Percentiles rank a stretch among this genome's conserved stretches.
phyloP scores from a whole-genome alignment of 2,329 filamentous ascomycete species.

The Penicillium olsonii region DNA sequence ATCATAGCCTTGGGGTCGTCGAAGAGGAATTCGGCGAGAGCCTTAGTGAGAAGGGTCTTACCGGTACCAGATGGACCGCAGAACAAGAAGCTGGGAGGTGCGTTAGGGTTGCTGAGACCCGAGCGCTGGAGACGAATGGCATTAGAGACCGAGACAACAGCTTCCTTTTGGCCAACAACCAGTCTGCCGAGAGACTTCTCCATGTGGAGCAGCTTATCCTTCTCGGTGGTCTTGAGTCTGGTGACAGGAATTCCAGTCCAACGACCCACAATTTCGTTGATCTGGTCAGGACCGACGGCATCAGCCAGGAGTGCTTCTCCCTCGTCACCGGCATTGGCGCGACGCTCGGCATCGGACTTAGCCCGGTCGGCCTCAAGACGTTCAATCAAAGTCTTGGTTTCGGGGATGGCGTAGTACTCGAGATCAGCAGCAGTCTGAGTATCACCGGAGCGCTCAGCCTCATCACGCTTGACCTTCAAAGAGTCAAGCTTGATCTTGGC shows the following conservation, averaged over 20 bases:
- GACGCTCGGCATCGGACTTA: conserved; percentile 70
- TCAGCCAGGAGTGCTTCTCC: conserved; percentile 80
- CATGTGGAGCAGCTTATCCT: conserved; percentile 98
- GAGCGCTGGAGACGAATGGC: conserved; percentile 94
- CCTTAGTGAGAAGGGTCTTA: conserved; percentile 96
- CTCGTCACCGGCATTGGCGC: conserved; percentile 57
- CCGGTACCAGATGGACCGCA: conserved; percentile 97
- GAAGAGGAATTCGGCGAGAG: conserved; percentile 95
- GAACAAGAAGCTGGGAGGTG: conserved; percentile 97
- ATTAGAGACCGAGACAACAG: conserved; percentile 89
- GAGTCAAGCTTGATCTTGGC: conserved; percentile 93
- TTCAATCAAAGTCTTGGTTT: conserved; percentile 79
- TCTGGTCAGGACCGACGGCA: conserved; percentile 92
- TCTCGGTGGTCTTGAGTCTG: conserved; percentile 89
- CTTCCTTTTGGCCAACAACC: conserved; percentile 92
- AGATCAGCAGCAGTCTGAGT: conserved; percentile 87
- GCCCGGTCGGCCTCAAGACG: conserved; percentile 78
- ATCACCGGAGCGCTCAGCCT: conserved; percentile 85
- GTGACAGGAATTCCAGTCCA: conserved; percentile 99
- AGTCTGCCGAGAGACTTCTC: conserved; percentile 80
- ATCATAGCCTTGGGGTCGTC: conserved; percentile 98
- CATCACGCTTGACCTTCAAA: conserved; percentile 86
- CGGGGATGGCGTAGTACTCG: conserved; percentile 95
- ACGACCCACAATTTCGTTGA: conserved; percentile 95
- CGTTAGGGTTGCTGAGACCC: conserved; percentile 91